These are phyloP conservation scores for Penicillium vulpinum DNA, from an alignment of 2,329 filamentous ascomycete species.

Conservation along the genomic window DNA sequence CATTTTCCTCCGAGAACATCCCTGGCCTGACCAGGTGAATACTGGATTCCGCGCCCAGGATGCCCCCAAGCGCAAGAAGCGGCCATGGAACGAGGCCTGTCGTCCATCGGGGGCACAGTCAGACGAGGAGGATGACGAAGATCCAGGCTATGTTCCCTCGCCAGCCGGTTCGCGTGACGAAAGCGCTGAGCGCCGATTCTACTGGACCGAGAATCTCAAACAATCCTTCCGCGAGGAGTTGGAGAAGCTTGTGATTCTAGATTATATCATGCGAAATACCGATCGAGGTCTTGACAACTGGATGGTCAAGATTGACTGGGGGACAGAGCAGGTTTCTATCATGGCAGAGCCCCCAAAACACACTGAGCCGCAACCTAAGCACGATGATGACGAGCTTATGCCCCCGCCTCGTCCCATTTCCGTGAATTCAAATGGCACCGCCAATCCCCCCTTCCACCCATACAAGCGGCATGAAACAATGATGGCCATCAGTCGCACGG, in stretches of 20 bases:
- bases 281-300: constrained; percentile 96
- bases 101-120: constrained; percentile 63
- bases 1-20: constrained; percentile 88
- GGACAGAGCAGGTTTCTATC: constrained; percentile 78
- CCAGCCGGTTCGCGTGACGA: constrained; percentile 48
- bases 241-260: constrained; percentile 93
- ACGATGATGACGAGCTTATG: constrained; percentile 50
- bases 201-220: constrained; percentile 86
- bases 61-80: constrained; percentile 66
- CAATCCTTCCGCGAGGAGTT: constrained; percentile 92
- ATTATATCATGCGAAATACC: constrained; percentile 99
- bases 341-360: constrained; percentile 77
- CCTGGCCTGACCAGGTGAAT: constrained; percentile 89
- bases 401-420: constrained; percentile 63
- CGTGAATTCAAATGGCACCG: constrained; percentile 45
- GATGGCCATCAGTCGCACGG: constrained; percentile 65
- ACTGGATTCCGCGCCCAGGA: constrained; percentile 67
- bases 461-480: constrained; percentile 82
- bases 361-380: constrained; percentile 49
- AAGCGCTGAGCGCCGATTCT: constrained; percentile 57
- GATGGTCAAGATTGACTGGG: constrained; percentile 97
- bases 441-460: constrained; percentile 53
- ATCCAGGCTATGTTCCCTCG: constrained; percentile 40
- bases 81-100: constrained; percentile 79
- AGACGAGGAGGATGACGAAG: constrained; percentile 64